phyloP scores from a whole-genome alignment of 2,329 filamentous ascomycete species.

The Xylariaceae sp. region DNA sequence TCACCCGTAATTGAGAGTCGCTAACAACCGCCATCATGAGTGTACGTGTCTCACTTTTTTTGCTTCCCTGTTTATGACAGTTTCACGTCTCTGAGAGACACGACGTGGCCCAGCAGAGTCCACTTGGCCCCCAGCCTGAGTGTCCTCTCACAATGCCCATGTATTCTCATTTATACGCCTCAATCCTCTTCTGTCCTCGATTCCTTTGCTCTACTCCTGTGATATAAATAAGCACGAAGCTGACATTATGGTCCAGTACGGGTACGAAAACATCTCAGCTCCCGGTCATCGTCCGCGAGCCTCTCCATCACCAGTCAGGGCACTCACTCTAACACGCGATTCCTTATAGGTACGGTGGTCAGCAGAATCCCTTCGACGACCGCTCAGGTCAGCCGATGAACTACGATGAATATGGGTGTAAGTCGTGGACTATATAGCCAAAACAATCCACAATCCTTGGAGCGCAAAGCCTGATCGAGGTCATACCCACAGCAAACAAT shows the following conservation, averaged over 20 bases:
- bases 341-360: conserved; percentile 46
- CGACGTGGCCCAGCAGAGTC: background rate
- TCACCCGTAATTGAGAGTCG: background rate
- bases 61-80: conserved; percentile 24
- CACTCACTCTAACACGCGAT: conserved; percentile 30
- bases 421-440: conserved; percentile 11
- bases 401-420: conserved; percentile 39
- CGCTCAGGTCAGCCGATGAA: conserved; percentile 16
- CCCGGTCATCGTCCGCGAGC: conserved; percentile 9
- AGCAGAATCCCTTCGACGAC: conserved; percentile 56
- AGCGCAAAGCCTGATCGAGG: conserved; percentile 13
- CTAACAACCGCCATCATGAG: conserved; percentile 38
- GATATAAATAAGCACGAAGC: conserved; percentile 20
- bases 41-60: conserved; percentile 40
- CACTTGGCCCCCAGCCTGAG: background rate
- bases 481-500: conserved; percentile 38
- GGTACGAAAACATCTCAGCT: conserved; percentile 39
- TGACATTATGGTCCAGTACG: conserved; percentile 48
- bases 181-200: conserved; percentile 13
- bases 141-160: background rate
- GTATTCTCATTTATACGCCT: conserved; percentile 3
- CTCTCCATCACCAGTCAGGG: conserved; percentile 5
- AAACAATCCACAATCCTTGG: background rate
- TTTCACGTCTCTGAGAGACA: conserved; percentile 17
- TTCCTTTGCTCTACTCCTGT: background rate